Base-by-base conservation (phyloP, 306 rosid genomes). In the Quercus bicolor region DNA sequence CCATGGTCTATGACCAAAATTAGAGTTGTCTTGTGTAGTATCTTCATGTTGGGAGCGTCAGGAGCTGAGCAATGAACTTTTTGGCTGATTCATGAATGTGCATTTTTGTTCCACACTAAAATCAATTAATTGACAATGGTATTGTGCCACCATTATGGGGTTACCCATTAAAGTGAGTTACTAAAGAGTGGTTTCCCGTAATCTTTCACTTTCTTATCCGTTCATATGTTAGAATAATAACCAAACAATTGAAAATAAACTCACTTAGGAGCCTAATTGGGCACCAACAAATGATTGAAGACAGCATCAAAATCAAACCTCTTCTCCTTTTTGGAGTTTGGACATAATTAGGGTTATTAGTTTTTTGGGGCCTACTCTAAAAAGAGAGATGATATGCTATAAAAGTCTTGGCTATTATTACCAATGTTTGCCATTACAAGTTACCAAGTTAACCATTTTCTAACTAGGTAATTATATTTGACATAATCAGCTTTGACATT, bases 361-460 rank as follows among this genome's bases (percentile, higher is more conserved):
- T 68, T 65, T 43, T 34, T 74, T 64, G 73, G 88, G 85, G 66
- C 87, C 86, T 70, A 83, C 87, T 79, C 72, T 60, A 51, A 71
- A 33, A 85, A 51, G 80, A 64, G 74, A 52, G 79, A 72, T 73
- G 68, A 57, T 65, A 31, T 77, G 56, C 51, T 72, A 45, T 69
- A 71, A 79, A 88, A 86, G 87, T 82, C 90, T 71, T 74, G 77
- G 82, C 72, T 70, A 84, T 86, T 78, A 89, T 89, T 78, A 59
- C 87, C 56, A 72, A 34, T 84, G 87, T 82, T 86, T 84, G 87
- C 84, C 81, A 84, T 82, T 78, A 79, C 81, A 84, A 82, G 78
- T 78, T 81, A 82, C 76, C 75, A 28, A 56, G 80, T 71, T 74
- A 31, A 18, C 64, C 54, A 24, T 77, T 87, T 83, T 82, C 87